Evolutionary conservation across 2,329 filamentous ascomycete species (phyloP).

Genomic region (Herpomyces periplanetae): DNA sequence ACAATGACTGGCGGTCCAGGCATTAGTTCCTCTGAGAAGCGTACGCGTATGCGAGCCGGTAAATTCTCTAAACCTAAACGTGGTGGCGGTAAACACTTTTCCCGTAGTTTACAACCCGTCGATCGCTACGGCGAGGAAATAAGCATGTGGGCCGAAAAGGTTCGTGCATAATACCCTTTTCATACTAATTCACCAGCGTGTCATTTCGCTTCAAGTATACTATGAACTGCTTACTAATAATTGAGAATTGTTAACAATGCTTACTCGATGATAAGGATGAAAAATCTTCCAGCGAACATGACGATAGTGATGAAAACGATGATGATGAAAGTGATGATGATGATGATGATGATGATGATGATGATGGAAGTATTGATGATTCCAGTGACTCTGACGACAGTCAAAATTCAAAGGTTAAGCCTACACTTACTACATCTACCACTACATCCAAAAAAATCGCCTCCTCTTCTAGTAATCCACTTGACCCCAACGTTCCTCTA

Average conservation of each 20-base stretch:
- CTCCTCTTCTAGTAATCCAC: too few species aligned
- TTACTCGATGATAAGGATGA: too few species aligned
- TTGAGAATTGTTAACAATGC: too few species aligned
- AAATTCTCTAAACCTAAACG: too few species aligned
- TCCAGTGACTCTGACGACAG: constrained; percentile 8
- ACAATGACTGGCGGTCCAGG: too few species aligned
- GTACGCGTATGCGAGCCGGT: too few species aligned
- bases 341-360: constrained; percentile 11
- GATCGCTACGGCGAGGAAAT: constrained; percentile 62
- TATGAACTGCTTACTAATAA: too few species aligned
- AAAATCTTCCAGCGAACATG: constrained; percentile 11
- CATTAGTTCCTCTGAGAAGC: too few species aligned
- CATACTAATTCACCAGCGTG: constrained; percentile 1
- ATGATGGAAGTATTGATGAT: constrained; percentile 7
- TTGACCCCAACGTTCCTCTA: too few species aligned
- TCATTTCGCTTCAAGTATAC: constrained; percentile 2
- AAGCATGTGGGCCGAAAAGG: constrained; percentile 40
- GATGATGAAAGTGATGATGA: constrained; percentile 11
- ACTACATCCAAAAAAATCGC: constrained; percentile 11
- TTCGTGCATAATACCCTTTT: constrained; percentile 1
- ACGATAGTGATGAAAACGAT: constrained; percentile 13
- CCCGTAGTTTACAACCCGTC: constrained; percentile 48
- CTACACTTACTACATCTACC: constrained; percentile 8
- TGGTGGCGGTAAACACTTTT: constrained; percentile 90
- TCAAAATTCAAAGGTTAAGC: constrained; percentile 11